phyloP scores from a whole-genome alignment of 2,329 filamentous ascomycete genomes.

The Aspergillus ustus region DNA sequence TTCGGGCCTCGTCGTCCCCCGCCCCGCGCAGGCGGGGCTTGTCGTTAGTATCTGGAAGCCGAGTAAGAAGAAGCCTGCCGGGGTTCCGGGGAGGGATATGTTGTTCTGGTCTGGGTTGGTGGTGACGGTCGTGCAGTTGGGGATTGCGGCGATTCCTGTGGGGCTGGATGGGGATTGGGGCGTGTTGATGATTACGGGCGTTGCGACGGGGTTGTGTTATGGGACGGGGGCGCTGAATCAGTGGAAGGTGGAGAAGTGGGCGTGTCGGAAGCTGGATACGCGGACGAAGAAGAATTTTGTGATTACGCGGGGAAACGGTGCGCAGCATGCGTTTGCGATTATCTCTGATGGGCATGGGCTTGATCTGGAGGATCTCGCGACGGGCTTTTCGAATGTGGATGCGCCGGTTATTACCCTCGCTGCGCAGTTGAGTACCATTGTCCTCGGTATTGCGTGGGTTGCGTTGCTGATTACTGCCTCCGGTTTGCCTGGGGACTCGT shows the following conservation, averaged over 20 bases:
- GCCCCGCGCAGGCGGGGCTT: conserved; percentile 31
- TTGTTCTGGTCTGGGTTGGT: conserved; percentile 31
- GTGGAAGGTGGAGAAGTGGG: conserved; percentile 52
- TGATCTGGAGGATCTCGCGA: conserved; percentile 50
- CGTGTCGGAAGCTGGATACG: conserved; percentile 36
- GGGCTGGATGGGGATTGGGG: conserved; percentile 42
- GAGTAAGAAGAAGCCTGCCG: conserved; percentile 20
- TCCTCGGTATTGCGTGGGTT: conserved; percentile 45
- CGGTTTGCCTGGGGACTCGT: conserved; percentile 43
- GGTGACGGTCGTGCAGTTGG: conserved; percentile 33
- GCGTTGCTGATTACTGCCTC: conserved; percentile 47
- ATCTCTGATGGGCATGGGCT: conserved; percentile 38
- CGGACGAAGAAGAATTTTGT: conserved; percentile 33
- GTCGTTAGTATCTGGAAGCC: conserved; percentile 32
- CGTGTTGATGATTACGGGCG: conserved; percentile 46
- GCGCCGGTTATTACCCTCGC: conserved; percentile 10
- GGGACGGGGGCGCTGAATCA: conserved; percentile 44
- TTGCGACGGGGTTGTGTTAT: conserved; percentile 45
- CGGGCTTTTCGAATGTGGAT: conserved; percentile 26
- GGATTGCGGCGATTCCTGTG: conserved; percentile 41
- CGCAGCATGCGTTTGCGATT: conserved; percentile 47
- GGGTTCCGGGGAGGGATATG: conserved; percentile 26
- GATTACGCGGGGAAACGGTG: conserved; percentile 49
- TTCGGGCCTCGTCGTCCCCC: conserved; percentile 4
- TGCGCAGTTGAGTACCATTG: conserved; percentile 27